Evolutionary conservation across 2,329 filamentous ascomycete species (phyloP), one percentile per base, ranked within the genome.

Genomic region (Chrysosporium queenslandicum): DNA sequence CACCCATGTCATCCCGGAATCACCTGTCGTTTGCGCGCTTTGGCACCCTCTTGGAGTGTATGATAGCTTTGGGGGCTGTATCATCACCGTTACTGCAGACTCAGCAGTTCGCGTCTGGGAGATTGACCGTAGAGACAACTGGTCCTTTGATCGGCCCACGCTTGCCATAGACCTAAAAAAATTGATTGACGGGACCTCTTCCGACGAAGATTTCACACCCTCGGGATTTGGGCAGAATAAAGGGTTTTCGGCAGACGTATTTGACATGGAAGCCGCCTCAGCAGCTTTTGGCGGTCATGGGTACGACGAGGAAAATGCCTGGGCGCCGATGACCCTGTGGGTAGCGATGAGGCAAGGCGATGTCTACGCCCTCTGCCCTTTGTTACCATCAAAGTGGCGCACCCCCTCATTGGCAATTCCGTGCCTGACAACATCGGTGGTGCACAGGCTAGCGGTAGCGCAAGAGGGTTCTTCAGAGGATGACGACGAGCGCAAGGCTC

Each of bases 241-340:
- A 60, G 84, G 82, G 8, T 97, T 94, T 62, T 95, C 89, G 0
- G 86, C 89, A 0, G 90, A 97, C 65, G 81, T 80, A 1, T 83
- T 94, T 54, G 90, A 97, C 65, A 94, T 98, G 84, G 87, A 96
- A 63, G 88, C 94, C 20, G 88, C 89, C 3, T 84, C 90, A 1
- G 89, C 90, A 47, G 87, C 83, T 65, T 98, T 98, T 71, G 91
- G 89, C 12, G 89, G 89, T 23, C 73, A 66, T 47, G 79, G 77
- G 8, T 71, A 68, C 52, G 74, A 77, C 50, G 77, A 76, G 34
- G 78, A 82, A 58, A 74, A 80, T 61, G 78, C 78, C 1, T 98
- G 92, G 92, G 86, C 89, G 6, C 82, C 90, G 8, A 96, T 96
- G 86, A 97, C 92, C 0, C 75, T 98, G 9, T 98, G 91, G 87